Evolutionary conservation across 441 rosid genomes (phyloP), one percentile per base, ranked within the genome.

Genomic region (Croton laevigatus): DNA sequence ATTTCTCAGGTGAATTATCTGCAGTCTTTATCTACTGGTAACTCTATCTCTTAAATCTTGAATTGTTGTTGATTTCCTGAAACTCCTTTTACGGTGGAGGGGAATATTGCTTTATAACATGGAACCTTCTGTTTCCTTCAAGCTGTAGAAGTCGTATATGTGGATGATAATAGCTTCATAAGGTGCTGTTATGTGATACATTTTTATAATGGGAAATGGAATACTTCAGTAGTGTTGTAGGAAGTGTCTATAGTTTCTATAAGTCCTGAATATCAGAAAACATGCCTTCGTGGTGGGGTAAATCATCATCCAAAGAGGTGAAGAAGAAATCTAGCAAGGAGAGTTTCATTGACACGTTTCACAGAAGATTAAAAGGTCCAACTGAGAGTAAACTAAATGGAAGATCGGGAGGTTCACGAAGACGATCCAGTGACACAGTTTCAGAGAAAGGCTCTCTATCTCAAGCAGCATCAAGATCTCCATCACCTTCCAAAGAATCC

Each of bases 251-350:
- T 36, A 34, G 66, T 53, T 62, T 36, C 64, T 67, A 23, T 65
- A 58, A 65, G 23, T 59, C 51, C 51, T 20, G 42, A 57, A 59
- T 66, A 34, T 66, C n/a, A 57, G 52, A 70, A 76, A 82, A 73
- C 72, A 89, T 89, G 94, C 91, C 86, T 78, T 76, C 87, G 65
- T 85, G 89, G 91, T 89, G 90, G 88, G 83, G 82, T 64, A 87
- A 84, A 77, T 83, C 89, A 67, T 86, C 90, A 36, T 83, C 84
- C 40, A 87, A 85, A 69, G 88, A 87, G 48, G 77, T 76, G 10
- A 89, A 89, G 87, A 87, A 89, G 83, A 87, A 87, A 78, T 66
- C 79, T 32, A 77, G 73, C 81, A 87, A 83, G 71, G 90, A 84
- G 73, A 82, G 90, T 79, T 75, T 84, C 62, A 66, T 84, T 45